Base-by-base conservation (phyloP, 2,329 filamentous ascomycete species). In the Botryotinia convoluta region DNA sequence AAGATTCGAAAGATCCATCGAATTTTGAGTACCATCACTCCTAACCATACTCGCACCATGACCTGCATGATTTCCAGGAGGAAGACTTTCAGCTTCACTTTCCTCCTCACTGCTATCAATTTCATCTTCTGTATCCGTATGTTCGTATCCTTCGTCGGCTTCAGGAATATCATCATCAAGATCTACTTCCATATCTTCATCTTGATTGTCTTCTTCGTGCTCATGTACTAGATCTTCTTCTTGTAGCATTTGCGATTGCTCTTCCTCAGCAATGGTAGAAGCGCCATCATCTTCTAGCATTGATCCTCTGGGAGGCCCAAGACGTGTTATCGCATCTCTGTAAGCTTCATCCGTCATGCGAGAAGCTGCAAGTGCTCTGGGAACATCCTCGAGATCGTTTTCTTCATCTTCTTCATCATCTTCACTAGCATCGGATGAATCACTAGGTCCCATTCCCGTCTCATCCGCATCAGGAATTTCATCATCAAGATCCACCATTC, bases 111-210 rank as follows among this genome's bases (percentile, higher is more conserved):
- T 87, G 79, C 85, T 88, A 74, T 82, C 86, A 69, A 90, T 77
- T 69, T 90, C 90, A 14, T 86, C 91, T 76, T 93, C 92, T 3
- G 91, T 92, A 82, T 94, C 92, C 14, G 92, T 94, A 80, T 94
- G 92, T 83, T 94, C 92, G 83, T 93, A 94, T 77, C 88, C 88
- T 39, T 83, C 85, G 18, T 69, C 71, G 37, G 86, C 88, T 44
- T 89, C 87, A 42, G 91, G 91, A 51, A 93, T 88, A 74, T 92
- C 90, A 67, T 89, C 90, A 79, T 94, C 87, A n/a, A 86, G 89
- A 69, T 88, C 90, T 87, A 91, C 90, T 78, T 86, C 86, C 83
- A 88, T 84, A 75, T 81, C 81, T 44, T 80, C 81, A 65, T 80
- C 81, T 12, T 77, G 77, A 12, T 81, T 75, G 12, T 80, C 81